Evolutionary conservation across 768 basidiomycete species (phyloP).

Genomic region (Rhodosporidiobolus odoratus): DNA sequence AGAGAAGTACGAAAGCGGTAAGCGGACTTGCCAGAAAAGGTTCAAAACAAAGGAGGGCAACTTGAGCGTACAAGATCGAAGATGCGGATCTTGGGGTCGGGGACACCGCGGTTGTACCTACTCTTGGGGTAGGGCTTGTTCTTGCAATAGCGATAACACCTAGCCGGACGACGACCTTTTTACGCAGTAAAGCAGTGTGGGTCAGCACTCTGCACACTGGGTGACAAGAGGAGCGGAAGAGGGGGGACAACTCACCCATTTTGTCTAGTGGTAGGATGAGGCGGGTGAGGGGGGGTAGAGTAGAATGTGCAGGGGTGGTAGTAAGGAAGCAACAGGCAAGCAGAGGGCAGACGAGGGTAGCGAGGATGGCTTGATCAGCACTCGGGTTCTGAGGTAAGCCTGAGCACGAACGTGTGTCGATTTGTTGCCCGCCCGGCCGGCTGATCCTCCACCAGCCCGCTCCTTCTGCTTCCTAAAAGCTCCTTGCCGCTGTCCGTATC

Average conservation of each 20-base stretch:
- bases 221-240: background rate
- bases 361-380: background rate
- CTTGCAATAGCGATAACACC: slow-evolving; percentile 56
- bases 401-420: background rate
- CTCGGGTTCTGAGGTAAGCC: background rate
- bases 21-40: background rate
- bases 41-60: background rate
- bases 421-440: too few species aligned
- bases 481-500: too few species aligned
- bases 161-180: slow-evolving; percentile 33
- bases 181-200: background rate
- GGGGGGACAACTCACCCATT: slow-evolving; percentile 17
- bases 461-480: too few species aligned
- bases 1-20: background rate
- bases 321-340: too few species aligned
- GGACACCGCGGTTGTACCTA: slow-evolving; percentile 93
- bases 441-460: background rate
- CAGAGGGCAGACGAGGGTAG: background rate
- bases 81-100: slow-evolving; percentile 96
- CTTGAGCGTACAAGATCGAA: slow-evolving; percentile 56
- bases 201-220: background rate
- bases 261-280: background rate
- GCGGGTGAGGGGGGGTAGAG: background rate
- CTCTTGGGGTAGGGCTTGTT: slow-evolving; percentile 92
- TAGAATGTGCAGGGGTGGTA: too few species aligned